Evolutionary conservation across 805 yeast species (phyloP).

Genomic region (Metschnikowia colocasiae): DNA sequence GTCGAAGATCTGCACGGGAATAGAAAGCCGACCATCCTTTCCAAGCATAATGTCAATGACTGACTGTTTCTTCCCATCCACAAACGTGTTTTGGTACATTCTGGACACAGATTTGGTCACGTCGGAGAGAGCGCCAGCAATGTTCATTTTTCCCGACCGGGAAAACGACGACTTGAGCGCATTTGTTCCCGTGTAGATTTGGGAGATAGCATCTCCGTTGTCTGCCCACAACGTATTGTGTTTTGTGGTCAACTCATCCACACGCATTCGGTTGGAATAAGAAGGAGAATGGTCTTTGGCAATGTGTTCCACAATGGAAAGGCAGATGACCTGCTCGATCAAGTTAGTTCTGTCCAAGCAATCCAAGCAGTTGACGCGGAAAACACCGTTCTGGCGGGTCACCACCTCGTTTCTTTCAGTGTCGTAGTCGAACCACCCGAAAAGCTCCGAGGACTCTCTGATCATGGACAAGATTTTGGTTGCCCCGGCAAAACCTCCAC

Average conservation of each 20-base stretch:
- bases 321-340: slow-evolving; percentile 78
- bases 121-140: slow-evolving; percentile 96
- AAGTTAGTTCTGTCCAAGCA: slow-evolving; percentile 93
- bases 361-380: slow-evolving; percentile 90
- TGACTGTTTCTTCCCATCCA: slow-evolving; percentile 86
- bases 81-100: slow-evolving; percentile 92
- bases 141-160: slow-evolving; percentile 90
- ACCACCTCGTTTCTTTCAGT: slow-evolving; percentile 48
- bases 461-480: slow-evolving; percentile 60
- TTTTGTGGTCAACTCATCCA: slow-evolving; percentile 13
- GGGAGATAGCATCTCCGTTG: slow-evolving; percentile 65
- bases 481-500: slow-evolving; percentile 85
- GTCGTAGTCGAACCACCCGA: slow-evolving; percentile 82
- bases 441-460: slow-evolving; percentile 63
- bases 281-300: slow-evolving; percentile 5
- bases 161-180: slow-evolving; percentile 88
- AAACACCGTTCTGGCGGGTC: slow-evolving; percentile 83
- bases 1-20: slow-evolving; percentile 72
- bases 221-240: slow-evolving; percentile 53
- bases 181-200: slow-evolving; percentile 69
- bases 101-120: slow-evolving; percentile 94
- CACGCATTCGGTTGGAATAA: slow-evolving; percentile 6
- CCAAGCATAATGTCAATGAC: slow-evolving; percentile 87
- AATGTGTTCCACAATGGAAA: slow-evolving; percentile 54
- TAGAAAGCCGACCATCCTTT: slow-evolving; percentile 61